Evolutionary conservation across 2,329 filamentous ascomycete genomes (phyloP).

Genomic region (Pestalotiopsis fici): DNA sequence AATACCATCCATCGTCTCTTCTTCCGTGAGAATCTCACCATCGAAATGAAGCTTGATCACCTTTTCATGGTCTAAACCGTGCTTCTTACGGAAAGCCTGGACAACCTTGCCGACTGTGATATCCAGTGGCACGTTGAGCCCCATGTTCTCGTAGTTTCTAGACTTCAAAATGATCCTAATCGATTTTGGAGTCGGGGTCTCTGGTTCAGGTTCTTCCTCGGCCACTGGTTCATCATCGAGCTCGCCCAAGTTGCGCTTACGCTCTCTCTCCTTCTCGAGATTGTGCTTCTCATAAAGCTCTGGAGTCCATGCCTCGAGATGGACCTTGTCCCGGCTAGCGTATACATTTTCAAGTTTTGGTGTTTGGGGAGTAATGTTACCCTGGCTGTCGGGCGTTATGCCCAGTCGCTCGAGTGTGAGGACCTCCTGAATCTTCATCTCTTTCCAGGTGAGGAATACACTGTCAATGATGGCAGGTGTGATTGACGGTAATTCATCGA

Average conservation of each 20-base stretch:
- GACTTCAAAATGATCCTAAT: slow-evolving; percentile 57
- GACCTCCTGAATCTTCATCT: slow-evolving; percentile 71
- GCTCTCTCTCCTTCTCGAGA: slow-evolving; percentile 50
- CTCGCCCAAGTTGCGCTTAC: slow-evolving; percentile 44
- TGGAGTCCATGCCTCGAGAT: slow-evolving; percentile 76
- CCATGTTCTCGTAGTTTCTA: slow-evolving; percentile 49
- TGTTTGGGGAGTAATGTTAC: slow-evolving; percentile 38
- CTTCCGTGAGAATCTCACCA: slow-evolving; percentile 68
- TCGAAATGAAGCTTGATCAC: slow-evolving; percentile 71
- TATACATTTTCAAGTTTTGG: slow-evolving; percentile 33
- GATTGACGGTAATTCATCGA: slow-evolving; percentile 23
- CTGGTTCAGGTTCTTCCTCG: slow-evolving; percentile 9
- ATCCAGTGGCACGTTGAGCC: slow-evolving; percentile 50
- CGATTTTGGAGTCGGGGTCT: slow-evolving; percentile 31
- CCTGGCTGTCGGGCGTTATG: slow-evolving; percentile 48
- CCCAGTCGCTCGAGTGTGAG: slow-evolving; percentile 72
- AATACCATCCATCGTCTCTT: slow-evolving; percentile 61
- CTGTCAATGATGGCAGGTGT: slow-evolving; percentile 44
- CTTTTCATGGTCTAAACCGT: slow-evolving; percentile 48
- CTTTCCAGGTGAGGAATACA: slow-evolving; percentile 80
- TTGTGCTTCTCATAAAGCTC: slow-evolving; percentile 53
- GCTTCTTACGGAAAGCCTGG: slow-evolving; percentile 58
- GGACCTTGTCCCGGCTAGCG: slow-evolving; percentile 57
- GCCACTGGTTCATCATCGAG: slow-evolving; percentile 31
- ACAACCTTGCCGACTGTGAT: slow-evolving; percentile 66